A percentile compares a stretch with the other conserved stretches of the same genome.
phyloP scores from a whole-genome alignment of 2,329 filamentous ascomycete genomes.

The Elsinoe ampelina region DNA sequence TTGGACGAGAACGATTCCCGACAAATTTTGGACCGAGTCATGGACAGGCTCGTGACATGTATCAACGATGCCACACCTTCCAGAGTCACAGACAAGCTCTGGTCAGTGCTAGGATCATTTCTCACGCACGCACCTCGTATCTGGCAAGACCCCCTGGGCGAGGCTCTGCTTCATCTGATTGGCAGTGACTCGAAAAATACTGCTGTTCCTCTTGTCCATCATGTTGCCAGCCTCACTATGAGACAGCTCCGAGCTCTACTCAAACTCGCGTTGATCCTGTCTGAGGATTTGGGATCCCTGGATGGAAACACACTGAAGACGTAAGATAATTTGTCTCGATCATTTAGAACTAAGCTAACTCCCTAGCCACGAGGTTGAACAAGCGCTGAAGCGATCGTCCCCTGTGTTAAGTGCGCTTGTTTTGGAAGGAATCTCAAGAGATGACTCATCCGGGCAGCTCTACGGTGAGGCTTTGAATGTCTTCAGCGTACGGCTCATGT shows the following conservation, averaged over 20 bases:
- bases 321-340: conserved; percentile 22
- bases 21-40: conserved; percentile 21
- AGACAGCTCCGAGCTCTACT: conserved; percentile 42
- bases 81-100: conserved; percentile 63
- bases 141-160: conserved; percentile 58
- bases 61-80: conserved; percentile 18
- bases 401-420: neutral
- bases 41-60: neutral
- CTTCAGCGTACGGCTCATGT: neutral
- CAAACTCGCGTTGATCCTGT: conserved; percentile 14
- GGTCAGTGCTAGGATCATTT: conserved; percentile 66
- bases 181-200: neutral
- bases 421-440: neutral
- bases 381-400: neutral
- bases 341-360: conserved; percentile 30
- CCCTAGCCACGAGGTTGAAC: neutral
- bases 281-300: neutral
- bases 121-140: conserved; percentile 60
- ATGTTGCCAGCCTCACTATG: neutral
- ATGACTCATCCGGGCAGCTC: neutral
- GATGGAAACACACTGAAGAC: neutral
- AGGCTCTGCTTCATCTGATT: conserved; percentile 37
- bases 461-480: conserved; percentile 1
- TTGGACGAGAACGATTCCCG: neutral
- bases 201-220: neutral